Base-by-base conservation (phyloP, 2,329 filamentous ascomycete species). In the Metarhizium robertsii region DNA sequence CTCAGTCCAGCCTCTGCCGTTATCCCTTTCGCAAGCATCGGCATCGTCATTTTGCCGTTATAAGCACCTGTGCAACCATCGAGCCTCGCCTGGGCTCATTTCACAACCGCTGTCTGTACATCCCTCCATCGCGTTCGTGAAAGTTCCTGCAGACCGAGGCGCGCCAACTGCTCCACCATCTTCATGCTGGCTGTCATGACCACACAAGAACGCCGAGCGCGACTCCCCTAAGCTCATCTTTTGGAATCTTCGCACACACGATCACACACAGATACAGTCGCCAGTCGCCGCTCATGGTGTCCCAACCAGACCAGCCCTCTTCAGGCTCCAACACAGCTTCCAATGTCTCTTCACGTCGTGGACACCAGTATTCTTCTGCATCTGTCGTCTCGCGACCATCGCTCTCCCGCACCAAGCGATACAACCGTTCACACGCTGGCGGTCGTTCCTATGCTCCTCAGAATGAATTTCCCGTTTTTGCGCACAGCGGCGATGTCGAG, bases 401-500 rank as follows among this genome's bases (percentile, higher is more conserved):
- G 14, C 71, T 76, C 54, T 78, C 77, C 30, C 79, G 85, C 60
- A 70, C 71, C 43, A 87, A 88, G 70, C 85, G 90, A 62, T 88
- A 91, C 65, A 86, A 87, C 67, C 86, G 90, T 59, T 94, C 90
- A 50, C 88, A 94, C 67, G 83, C 87, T 64, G 90, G 90, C 56
- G 86, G 86, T 58, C 75, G 79, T 38, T 80, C 83, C 18, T 85
- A 86, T 65, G 73, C 83, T 29, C 81, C 88, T 46, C 87, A 88
- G 67, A 96, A 96, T 68, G 92, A 96, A 69, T 97, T 96, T 64
- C 92, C 92, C 25, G 75, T 95, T 66, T 97, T 96, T 71, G 85
- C 85, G 52, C 86, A 92, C 64, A 92, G 88, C 42, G 92, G 92
- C 66, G 92, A 97, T 71, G 90, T 96, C 65, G 92, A 97, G 72